Conservation (phyloP, 495 filamentous ascomycete species). For the Aspergillus carlsbadensis region DNA sequence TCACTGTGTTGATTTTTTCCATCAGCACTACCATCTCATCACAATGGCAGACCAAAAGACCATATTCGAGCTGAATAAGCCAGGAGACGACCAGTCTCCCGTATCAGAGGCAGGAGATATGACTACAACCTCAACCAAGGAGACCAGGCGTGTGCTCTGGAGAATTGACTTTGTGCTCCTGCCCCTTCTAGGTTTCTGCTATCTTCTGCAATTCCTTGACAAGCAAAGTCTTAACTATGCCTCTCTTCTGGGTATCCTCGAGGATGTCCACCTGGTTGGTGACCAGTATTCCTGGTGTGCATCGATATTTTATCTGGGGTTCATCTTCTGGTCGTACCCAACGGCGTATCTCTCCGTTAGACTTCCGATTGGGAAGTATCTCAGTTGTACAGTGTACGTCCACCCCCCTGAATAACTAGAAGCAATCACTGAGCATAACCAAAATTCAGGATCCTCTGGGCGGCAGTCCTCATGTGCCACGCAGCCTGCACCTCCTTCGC, state of each 20-base stretch:
- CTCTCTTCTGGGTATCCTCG: constrained; percentile 54
- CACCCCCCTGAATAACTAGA: constrained; percentile 8
- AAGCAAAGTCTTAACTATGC: constrained; percentile 66
- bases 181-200: constrained; percentile 59
- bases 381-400: too few species aligned
- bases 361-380: too few species aligned
- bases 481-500: constrained; percentile 8
- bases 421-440: constrained; percentile 7
- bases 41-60: too few species aligned
- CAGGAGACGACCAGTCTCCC: too few species aligned
- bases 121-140: too few species aligned
- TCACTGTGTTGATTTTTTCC: too few species aligned
- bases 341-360: constrained; percentile 35
- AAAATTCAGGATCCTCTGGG: too few species aligned
- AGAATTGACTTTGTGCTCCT: constrained; percentile 54
- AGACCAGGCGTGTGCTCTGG: too few species aligned
- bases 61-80: too few species aligned
- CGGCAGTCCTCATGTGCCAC: too few species aligned
- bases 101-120: too few species aligned
- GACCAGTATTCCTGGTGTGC: constrained; percentile 56
- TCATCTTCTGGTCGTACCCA: constrained; percentile 53
- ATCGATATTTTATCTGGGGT: constrained; percentile 54
- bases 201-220: constrained; percentile 65
- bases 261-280: constrained; percentile 44
- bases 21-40: too few species aligned